phyloP scores from a whole-genome alignment of 257 asterid species.

The Oldenlandia corymbosa region DNA sequence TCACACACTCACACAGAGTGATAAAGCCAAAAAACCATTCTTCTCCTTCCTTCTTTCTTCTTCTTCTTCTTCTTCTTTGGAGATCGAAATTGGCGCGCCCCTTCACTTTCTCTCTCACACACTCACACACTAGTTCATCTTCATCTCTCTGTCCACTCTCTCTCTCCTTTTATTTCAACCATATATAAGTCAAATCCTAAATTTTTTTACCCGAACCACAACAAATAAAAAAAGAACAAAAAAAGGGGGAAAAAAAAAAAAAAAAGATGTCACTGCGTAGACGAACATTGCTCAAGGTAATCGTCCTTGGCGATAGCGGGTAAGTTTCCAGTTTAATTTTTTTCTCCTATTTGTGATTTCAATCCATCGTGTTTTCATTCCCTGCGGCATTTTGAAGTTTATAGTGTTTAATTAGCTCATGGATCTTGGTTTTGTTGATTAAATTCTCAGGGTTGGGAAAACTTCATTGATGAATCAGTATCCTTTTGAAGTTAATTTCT shows the following conservation, averaged over 20 bases:
- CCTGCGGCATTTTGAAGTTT: background rate
- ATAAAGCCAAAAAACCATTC: background rate
- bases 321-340: conserved; percentile 17
- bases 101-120: conserved; percentile 18
- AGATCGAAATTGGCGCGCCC: conserved; percentile 94
- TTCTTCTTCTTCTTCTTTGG: background rate
- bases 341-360: background rate
- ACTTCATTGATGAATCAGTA: conserved; percentile 99
- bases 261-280: conserved; percentile 70
- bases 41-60: background rate
- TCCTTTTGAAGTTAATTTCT: conserved; percentile 34
- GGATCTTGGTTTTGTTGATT: conserved; percentile 10
- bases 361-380: too few relatives aligned
- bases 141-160: conserved; percentile 5
- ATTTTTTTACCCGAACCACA: too few relatives aligned
- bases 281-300: conserved; percentile 92
- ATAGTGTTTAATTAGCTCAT: conserved; percentile 6
- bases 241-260: background rate
- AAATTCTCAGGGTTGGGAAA: conserved; percentile 79
- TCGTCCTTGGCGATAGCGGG: conserved; percentile 99
- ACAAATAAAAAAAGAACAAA: background rate
- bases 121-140: background rate
- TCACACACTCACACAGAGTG: background rate
- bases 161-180: too few relatives aligned
- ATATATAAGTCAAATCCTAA: too few relatives aligned